These are phyloP conservation scores for Globisporangium canariense DNA, from an alignment of 352 stramenopile species.

Conservation along the genomic window DNA sequence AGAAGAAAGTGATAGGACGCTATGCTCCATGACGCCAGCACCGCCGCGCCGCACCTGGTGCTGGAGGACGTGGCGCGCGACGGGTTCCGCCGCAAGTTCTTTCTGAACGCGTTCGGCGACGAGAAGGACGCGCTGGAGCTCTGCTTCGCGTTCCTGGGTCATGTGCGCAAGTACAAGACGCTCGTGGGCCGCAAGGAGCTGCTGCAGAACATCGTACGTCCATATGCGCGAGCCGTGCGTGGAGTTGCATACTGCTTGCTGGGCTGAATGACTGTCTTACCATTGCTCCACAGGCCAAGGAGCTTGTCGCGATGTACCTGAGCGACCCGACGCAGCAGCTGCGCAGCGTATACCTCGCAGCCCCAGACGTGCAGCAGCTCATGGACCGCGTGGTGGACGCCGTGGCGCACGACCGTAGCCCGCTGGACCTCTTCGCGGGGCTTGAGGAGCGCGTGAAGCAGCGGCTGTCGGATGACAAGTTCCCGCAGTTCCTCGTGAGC, in stretches of 20 bases:
- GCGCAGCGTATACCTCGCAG: slow-evolving; percentile 20
- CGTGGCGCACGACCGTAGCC: slow-evolving; percentile 27
- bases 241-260: background rate
- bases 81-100: slow-evolving; percentile 51
- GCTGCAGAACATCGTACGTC: slow-evolving; percentile 41
- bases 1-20: background rate
- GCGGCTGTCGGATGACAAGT: slow-evolving; percentile 46
- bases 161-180: slow-evolving; percentile 55
- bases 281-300: slow-evolving; percentile 31
- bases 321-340: slow-evolving; percentile 24
- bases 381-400: slow-evolving; percentile 27
- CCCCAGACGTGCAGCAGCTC: slow-evolving; percentile 23
- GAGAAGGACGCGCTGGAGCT: slow-evolving; percentile 56
- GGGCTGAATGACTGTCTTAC: no score
- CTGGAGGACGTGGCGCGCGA: slow-evolving; percentile 61
- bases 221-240: background rate
- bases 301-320: slow-evolving; percentile 40
- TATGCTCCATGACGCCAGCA: background rate
- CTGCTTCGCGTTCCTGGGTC: slow-evolving; percentile 52
- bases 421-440: slow-evolving; percentile 57
- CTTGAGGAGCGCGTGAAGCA: slow-evolving; percentile 50
- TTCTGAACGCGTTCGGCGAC: slow-evolving; percentile 50
- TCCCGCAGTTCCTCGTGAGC: slow-evolving; percentile 44
- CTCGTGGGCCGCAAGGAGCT: slow-evolving; percentile 40
- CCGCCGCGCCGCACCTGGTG: slow-evolving; percentile 23